These are phyloP conservation scores for Leccinum fallax DNA, from an alignment of 1,284 basidiomycete genomes.

Conservation along the genomic window DNA sequence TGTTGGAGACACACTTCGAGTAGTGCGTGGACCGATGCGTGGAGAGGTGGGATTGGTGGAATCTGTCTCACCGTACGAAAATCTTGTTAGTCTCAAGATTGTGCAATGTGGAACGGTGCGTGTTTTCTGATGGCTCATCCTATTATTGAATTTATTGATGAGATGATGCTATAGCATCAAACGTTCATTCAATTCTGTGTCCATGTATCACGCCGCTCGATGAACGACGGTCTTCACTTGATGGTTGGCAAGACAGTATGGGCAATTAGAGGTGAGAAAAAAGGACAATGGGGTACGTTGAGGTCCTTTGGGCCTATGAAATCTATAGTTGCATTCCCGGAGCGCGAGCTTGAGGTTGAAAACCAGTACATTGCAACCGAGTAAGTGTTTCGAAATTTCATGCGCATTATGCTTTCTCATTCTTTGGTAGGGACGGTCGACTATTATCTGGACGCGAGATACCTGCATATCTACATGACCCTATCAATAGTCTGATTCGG, in stretches of 20 bases:
- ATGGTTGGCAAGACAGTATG: too few species aligned
- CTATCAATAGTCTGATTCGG: background rate
- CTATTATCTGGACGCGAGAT: background rate
- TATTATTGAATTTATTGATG: background rate
- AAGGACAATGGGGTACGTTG: too few species aligned
- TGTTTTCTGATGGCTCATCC: background rate
- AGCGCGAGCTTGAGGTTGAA: too few species aligned
- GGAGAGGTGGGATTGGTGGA: background rate
- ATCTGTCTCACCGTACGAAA: background rate
- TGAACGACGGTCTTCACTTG: too few species aligned
- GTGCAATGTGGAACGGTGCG: background rate
- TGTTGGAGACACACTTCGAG: background rate
- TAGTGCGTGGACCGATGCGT: background rate
- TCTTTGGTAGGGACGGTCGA: background rate
- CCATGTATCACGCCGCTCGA: background rate
- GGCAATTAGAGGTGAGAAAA: too few species aligned
- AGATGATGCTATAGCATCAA: background rate
- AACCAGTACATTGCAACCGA: too few species aligned
- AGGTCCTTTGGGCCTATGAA: too few species aligned
- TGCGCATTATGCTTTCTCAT: background rate
- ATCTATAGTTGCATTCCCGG: too few species aligned
- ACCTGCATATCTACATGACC: background rate
- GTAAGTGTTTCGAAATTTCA: background rate
- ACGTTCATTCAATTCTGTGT: background rate
- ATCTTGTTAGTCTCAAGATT: background rate